phyloP scores from a whole-genome alignment of 192 early-diverging fungal species.

The Phlyctochytrium arcticum region DNA sequence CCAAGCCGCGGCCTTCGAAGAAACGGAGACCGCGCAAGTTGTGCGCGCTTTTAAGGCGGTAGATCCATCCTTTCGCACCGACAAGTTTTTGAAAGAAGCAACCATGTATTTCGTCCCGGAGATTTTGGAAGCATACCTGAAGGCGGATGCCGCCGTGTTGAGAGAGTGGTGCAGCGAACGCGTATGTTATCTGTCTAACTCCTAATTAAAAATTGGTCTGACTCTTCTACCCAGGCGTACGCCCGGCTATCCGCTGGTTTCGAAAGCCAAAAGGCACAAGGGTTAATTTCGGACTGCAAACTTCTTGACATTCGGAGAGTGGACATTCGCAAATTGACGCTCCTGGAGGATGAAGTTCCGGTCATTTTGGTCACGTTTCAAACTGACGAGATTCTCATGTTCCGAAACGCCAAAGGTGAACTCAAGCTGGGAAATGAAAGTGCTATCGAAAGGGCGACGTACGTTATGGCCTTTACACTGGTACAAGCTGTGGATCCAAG shows the following conservation, averaged over 20 bases:
- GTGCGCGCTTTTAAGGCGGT: constrained; percentile 77
- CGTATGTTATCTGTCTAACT: constrained; percentile 43
- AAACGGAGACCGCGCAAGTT: constrained; percentile 91
- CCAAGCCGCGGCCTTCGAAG: constrained; percentile 77
- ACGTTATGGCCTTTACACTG: constrained; percentile 88
- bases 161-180: constrained; percentile 94
- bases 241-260: constrained; percentile 71
- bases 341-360: constrained; percentile 90
- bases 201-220: not conserved
- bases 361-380: constrained; percentile 85
- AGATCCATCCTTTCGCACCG: constrained; percentile 81
- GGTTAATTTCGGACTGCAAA: constrained; percentile 89
- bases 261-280: constrained; percentile 79
- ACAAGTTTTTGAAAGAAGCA: constrained; percentile 85
- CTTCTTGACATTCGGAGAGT: constrained; percentile 89
- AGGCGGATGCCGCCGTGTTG: constrained; percentile 76
- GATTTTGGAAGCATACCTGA: constrained; percentile 91
- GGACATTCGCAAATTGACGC: constrained; percentile 82
- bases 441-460: constrained; percentile 79
- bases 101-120: constrained; percentile 93
- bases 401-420: constrained; percentile 85
- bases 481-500: constrained; percentile 63
- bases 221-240: constrained; percentile 62
- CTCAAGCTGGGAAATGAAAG: constrained; percentile 80
- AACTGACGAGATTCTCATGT: constrained; percentile 91